Evolutionary conservation across 139 green algal genomes (phyloP), one percentile per base, ranked within the genome.

Genomic region (Chlamydomonas asymmetrica): DNA sequence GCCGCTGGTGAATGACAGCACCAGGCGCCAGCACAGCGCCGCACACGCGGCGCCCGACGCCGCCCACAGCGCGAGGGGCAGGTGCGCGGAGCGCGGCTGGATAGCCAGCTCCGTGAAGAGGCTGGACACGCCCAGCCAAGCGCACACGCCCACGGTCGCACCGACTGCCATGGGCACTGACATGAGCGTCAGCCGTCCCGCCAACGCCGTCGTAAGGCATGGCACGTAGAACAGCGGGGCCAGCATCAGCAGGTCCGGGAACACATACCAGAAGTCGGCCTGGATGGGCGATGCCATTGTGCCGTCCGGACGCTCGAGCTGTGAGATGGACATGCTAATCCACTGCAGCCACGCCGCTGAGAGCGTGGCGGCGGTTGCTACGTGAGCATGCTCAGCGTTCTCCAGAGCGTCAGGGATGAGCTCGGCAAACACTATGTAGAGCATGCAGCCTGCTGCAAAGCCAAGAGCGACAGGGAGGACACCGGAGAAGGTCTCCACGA

Each of bases 361-460:
- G 7, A 95, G 62, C 0, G 95, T 99, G 22, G 91, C 92, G 5
- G 87, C 88, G 2, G 92, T 97, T 10, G 94, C 95, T n/a, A 98
- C 91, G 27, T 87, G 77, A 0, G 37, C 35, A 38, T 87, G 76
- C 45, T 79, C 71, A 32, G 88, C 69, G 27, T 85, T 86, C 59
- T 92, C 89, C 62, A 98, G 79, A 6, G 95, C 92, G 48, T 99
- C 96, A 1, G 96, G 96, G 48, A 99, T 84, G 37, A 99, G 85
- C 87, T 98, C 96, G 1, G 93, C 95, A 71, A 97, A 95, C 49
- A 97, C 94, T 43, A 99, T 97, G 94, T 94, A 99, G 18, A 98
- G 84, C 96, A 99, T 99, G 91, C 96, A 98, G 34, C 96, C 96
- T 3, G 95, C 96, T 1, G 96, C 95, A 86, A 99, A 99, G 59